Conservation (phyloP, 352 stramenopile genomes). For the Phytophthora cajani region DNA sequence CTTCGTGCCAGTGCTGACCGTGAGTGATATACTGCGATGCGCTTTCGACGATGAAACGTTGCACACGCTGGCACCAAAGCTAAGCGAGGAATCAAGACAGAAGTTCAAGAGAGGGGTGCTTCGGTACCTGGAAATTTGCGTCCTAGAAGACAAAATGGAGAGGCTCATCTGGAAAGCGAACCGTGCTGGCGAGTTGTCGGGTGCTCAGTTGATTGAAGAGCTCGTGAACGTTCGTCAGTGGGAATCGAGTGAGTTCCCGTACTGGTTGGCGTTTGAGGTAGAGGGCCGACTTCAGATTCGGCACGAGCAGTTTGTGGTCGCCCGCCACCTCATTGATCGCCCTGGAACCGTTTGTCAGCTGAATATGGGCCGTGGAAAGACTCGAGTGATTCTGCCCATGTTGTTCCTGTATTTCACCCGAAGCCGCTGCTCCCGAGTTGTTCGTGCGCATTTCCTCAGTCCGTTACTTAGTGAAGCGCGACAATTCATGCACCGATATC, state of each 20-base stretch:
- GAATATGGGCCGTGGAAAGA: slow-evolving; percentile 91
- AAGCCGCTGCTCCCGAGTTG: slow-evolving; percentile 27
- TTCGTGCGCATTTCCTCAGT: slow-evolving; percentile 70
- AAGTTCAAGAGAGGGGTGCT: slow-evolving; percentile 33
- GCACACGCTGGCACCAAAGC: slow-evolving; percentile 30
- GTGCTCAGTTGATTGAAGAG: slow-evolving; percentile 59
- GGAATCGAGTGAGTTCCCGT: slow-evolving; percentile 60
- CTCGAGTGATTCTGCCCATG: slow-evolving; percentile 90
- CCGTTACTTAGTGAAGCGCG: slow-evolving; percentile 68
- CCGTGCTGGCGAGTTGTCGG: slow-evolving; percentile 12
- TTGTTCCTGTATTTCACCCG: slow-evolving; percentile 75
- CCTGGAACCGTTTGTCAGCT: slow-evolving; percentile 79
- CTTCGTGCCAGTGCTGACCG: slow-evolving; percentile 33
- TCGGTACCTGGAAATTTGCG: slow-evolving; percentile 66
- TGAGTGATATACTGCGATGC: slow-evolving; percentile 48
- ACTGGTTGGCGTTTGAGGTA: slow-evolving; percentile 90
- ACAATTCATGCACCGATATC: slow-evolving; percentile 66
- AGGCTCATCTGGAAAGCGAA: slow-evolving; percentile 36
- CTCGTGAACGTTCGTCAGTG: slow-evolving; percentile 56
- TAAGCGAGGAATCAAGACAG: slow-evolving; percentile 21
- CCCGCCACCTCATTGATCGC: slow-evolving; percentile 73
- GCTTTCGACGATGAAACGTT: slow-evolving; percentile 45
- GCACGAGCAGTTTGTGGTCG: slow-evolving; percentile 80
- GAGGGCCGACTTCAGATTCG: slow-evolving; percentile 84
- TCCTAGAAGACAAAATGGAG: slow-evolving; percentile 77